A percentile compares a stretch with the other conserved stretches of the same genome.
Conservation (phyloP, 805 yeast genomes). For the Schwanniomyces pseudopolymorphus region DNA sequence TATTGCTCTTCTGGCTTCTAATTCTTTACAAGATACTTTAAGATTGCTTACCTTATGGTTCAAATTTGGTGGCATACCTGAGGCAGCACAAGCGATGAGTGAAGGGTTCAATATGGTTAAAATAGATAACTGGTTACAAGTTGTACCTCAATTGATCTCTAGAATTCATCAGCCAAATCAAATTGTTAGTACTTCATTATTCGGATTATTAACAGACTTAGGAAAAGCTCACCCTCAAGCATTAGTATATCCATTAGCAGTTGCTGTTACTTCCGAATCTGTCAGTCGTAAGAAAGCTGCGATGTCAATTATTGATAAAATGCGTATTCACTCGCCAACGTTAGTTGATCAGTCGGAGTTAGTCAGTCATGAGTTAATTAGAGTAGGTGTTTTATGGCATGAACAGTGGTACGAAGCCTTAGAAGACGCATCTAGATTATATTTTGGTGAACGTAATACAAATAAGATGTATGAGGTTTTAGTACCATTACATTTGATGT, state of each 20-base stretch:
- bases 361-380: constrained; percentile 88
- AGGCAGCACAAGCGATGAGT: constrained; percentile 84
- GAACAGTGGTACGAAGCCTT: constrained; percentile 98
- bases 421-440: constrained; percentile 92
- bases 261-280: constrained; percentile 92
- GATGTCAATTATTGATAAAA: constrained; percentile 81
- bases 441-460: constrained; percentile 91
- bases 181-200: constrained; percentile 73
- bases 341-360: constrained; percentile 90
- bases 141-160: constrained; percentile 91
- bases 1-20: constrained; percentile 79
- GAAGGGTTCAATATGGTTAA: constrained; percentile 89
- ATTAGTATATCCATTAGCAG: constrained; percentile 89
- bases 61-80: constrained; percentile 90
- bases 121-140: constrained; percentile 93
- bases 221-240: constrained; percentile 98
- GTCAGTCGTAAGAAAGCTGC: constrained; percentile 91
- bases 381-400: constrained; percentile 96
- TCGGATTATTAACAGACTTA: constrained; percentile 77
- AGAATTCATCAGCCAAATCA: constrained; percentile 95
- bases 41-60: constrained; percentile 93
- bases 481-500: constrained; percentile 83
- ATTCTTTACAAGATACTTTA: constrained; percentile 89
- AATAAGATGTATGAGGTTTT: constrained; percentile 91
- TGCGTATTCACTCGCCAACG: constrained; percentile 82